Evolutionary conservation across 2,329 filamentous ascomycete species (phyloP).

Genomic region (Trichoderma guizhouense): DNA sequence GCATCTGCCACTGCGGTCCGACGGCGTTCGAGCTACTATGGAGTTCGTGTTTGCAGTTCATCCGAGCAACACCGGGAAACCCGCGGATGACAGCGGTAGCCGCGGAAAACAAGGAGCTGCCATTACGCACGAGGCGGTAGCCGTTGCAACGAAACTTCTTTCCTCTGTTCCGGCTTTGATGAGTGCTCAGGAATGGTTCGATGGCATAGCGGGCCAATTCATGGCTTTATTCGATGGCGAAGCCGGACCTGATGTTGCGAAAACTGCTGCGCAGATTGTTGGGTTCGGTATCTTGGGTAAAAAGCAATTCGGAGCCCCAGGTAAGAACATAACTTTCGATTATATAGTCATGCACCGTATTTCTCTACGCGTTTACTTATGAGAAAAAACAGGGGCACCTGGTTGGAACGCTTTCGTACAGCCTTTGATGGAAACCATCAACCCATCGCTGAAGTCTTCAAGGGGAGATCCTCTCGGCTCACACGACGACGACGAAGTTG

Average conservation of each 20-base stretch:
- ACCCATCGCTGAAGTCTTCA: constrained; percentile 36
- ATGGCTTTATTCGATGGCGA: constrained; percentile 58
- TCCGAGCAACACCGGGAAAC: constrained; percentile 46
- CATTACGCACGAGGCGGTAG: constrained; percentile 66
- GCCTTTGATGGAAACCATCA: constrained; percentile 53
- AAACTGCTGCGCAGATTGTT: constrained; percentile 37
- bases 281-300: constrained; percentile 63
- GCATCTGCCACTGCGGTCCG: constrained; percentile 55
- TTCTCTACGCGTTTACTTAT: not conserved
- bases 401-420: constrained; percentile 63
- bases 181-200: constrained; percentile 57
- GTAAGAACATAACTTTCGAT: constrained; percentile 28
- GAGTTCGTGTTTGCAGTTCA: constrained; percentile 71
- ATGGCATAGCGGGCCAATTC: constrained; percentile 58
- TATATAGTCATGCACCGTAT: not conserved
- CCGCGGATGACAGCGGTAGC: constrained; percentile 40
- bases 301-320: constrained; percentile 61
- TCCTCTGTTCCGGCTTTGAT: constrained; percentile 56
- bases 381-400: constrained; percentile 40
- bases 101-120: constrained; percentile 55
- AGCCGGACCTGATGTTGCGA: constrained; percentile 34
- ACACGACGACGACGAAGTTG: constrained; percentile 35
- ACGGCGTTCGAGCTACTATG: constrained; percentile 64
- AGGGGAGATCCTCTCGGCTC: not conserved
- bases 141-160: constrained; percentile 59